Evolutionary conservation across 1,284 basidiomycete genomes (phyloP).

Genomic region (Boletus nobilissimus): DNA sequence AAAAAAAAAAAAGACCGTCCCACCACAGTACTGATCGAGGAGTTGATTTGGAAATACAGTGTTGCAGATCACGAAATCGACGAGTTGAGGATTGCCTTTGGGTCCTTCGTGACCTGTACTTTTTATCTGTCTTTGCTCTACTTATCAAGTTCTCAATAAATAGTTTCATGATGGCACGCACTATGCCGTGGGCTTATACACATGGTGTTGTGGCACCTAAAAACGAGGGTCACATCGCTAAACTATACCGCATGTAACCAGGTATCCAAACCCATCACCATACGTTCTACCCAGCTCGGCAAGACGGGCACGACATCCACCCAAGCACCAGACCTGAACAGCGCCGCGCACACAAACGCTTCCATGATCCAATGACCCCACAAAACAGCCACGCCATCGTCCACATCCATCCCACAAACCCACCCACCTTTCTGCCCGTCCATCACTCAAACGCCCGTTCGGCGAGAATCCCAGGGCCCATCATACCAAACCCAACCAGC

Average conservation of each 20-base stretch:
- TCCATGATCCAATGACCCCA: constrained; percentile 61
- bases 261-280: constrained; percentile 17
- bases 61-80: no score
- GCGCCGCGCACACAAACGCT: constrained; percentile 51
- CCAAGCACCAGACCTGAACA: background rate
- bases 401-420: constrained; percentile 61
- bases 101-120: no score
- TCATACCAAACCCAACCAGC: constrained; percentile 62
- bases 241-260: constrained; percentile 17
- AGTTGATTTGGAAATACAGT: no score
- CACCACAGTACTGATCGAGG: no score
- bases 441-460: constrained; percentile 51
- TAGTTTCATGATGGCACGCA: no score
- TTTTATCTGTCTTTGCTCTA: no score
- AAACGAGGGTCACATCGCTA: no score
- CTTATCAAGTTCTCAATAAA: no score
- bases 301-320: constrained; percentile 2
- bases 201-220: no score
- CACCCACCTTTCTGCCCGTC: constrained; percentile 52
- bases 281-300: constrained; percentile 7
- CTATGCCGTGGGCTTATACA: no score
- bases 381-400: constrained; percentile 56
- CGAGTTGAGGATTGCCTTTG: no score
- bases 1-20: no score
- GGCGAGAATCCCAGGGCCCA: constrained; percentile 58